Evolutionary conservation across 345 rosid genomes (phyloP).

Genomic region (Litchi chinensis): DNA sequence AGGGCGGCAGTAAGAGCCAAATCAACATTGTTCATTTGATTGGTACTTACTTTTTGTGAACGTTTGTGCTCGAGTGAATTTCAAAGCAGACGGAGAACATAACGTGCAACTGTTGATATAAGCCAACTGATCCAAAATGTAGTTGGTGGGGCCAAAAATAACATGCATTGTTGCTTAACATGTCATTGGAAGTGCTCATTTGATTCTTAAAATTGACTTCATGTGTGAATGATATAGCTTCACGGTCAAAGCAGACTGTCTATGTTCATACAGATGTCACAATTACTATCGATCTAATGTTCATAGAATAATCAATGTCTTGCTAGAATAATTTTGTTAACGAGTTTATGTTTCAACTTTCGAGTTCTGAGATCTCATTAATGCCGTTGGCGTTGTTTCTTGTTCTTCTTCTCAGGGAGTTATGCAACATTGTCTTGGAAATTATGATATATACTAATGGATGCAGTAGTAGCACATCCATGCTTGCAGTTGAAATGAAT

Average conservation of each 20-base stretch:
- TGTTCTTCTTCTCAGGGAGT: slow-evolving; percentile 31
- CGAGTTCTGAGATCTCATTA: slow-evolving; percentile 8
- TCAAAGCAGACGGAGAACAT: neutral
- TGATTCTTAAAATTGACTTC: neutral
- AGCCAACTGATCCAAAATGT: neutral
- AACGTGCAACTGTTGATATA: neutral
- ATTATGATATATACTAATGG: slow-evolving; percentile 35
- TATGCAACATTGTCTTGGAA: slow-evolving; percentile 36
- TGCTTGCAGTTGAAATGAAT: slow-evolving; percentile 15
- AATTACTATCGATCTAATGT: neutral
- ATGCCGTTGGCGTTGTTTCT: slow-evolving; percentile 16
- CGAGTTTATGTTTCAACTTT: neutral
- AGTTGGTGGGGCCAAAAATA: neutral
- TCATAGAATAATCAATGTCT: neutral
- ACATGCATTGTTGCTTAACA: neutral
- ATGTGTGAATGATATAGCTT: neutral
- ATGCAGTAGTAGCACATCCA: slow-evolving; percentile 15
- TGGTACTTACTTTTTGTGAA: neutral
- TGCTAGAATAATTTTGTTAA: neutral
- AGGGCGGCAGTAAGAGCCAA: neutral
- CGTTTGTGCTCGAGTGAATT: neutral
- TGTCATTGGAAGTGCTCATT: neutral
- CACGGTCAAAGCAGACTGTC: neutral
- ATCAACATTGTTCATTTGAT: neutral
- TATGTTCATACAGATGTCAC: neutral